phyloP scores from a whole-genome alignment of 176 grass and related monocot species.

The Bromus sterilis region DNA sequence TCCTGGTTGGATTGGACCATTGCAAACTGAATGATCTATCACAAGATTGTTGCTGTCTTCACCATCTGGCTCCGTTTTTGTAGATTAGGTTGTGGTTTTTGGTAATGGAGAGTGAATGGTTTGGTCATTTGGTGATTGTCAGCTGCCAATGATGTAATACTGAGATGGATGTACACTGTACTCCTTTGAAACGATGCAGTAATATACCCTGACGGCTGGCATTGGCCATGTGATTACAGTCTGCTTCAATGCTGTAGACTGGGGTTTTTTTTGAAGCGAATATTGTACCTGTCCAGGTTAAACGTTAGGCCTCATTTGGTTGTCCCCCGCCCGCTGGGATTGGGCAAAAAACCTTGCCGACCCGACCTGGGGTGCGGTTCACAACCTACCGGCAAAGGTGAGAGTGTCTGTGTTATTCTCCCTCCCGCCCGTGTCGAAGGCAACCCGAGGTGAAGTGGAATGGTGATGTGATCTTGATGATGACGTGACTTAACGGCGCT shows the following conservation, averaged over 20 bases:
- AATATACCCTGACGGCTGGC: not conserved
- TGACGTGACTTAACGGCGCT: too few species aligned
- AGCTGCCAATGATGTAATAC: not conserved
- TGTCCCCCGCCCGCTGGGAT: too few species aligned
- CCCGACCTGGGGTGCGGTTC: too few species aligned
- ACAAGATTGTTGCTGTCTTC: not conserved
- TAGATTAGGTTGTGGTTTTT: not conserved
- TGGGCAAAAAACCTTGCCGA: too few species aligned
- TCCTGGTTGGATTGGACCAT: not conserved
- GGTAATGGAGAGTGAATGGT: not conserved
- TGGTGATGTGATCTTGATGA: too few species aligned
- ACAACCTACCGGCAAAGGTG: too few species aligned
- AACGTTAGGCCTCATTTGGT: too few species aligned
- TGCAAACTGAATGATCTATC: not conserved
- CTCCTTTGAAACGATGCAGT: not conserved
- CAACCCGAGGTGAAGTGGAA: too few species aligned
- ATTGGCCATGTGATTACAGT: not conserved
- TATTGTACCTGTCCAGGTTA: not conserved
- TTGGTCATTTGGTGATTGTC: not conserved
- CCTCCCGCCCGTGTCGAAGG: too few species aligned
- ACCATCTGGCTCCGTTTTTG: not conserved
- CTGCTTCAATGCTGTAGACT: not conserved
- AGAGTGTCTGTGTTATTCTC: too few species aligned
- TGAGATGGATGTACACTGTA: not conserved
- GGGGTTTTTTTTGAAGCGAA: not conserved